phyloP scores from a whole-genome alignment of 768 basidiomycete species.

The Tylopilus plumbeoviolaceoides region DNA sequence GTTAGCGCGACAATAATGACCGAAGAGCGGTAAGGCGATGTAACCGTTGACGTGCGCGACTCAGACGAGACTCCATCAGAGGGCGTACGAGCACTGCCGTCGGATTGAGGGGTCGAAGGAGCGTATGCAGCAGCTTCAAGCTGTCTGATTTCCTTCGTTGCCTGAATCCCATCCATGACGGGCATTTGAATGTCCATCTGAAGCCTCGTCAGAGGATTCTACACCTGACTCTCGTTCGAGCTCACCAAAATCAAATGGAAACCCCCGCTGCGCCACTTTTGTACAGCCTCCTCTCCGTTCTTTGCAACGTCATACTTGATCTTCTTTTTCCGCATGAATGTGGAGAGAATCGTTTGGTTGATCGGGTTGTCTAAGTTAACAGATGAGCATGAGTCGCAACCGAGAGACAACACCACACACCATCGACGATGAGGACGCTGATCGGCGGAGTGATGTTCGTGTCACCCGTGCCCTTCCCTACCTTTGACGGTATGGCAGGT shows the following conservation, averaged over 20 bases:
- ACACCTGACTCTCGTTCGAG: slow-evolving; percentile 6
- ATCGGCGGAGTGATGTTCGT: slow-evolving; percentile 90
- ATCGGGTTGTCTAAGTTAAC: slow-evolving; percentile 83
- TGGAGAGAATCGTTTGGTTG: slow-evolving; percentile 96
- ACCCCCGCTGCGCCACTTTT: slow-evolving; percentile 88
- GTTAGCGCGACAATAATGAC: slow-evolving; percentile 99
- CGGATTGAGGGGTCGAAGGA: slow-evolving; percentile 62
- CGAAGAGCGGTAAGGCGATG: slow-evolving; percentile 80
- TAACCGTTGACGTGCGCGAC: slow-evolving; percentile 35
- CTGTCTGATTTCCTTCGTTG: slow-evolving; percentile 91
- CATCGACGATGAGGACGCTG: slow-evolving; percentile 96
- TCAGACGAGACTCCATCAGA: slow-evolving; percentile 50
- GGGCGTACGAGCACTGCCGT: slow-evolving; percentile 44
- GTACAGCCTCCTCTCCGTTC: slow-evolving; percentile 92
- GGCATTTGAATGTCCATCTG: slow-evolving; percentile 99
- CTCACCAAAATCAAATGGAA: slow-evolving; percentile 95
- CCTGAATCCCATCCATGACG: slow-evolving; percentile 96
- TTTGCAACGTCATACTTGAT: slow-evolving; percentile 94
- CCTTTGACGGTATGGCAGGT: slow-evolving; percentile 38
- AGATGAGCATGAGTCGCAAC: slow-evolving; percentile 12
- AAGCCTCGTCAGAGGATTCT: slow-evolving; percentile 10
- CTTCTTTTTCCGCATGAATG: slow-evolving; percentile 93
- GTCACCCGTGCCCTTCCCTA: slow-evolving; percentile 49
- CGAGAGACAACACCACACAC: slow-evolving; percentile 41
- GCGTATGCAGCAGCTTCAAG: slow-evolving; percentile 74